Evolutionary conservation across 306 rosid species (phyloP), one percentile per base, ranked within the genome.

Genomic region (Hylodesmum podocarpum): DNA sequence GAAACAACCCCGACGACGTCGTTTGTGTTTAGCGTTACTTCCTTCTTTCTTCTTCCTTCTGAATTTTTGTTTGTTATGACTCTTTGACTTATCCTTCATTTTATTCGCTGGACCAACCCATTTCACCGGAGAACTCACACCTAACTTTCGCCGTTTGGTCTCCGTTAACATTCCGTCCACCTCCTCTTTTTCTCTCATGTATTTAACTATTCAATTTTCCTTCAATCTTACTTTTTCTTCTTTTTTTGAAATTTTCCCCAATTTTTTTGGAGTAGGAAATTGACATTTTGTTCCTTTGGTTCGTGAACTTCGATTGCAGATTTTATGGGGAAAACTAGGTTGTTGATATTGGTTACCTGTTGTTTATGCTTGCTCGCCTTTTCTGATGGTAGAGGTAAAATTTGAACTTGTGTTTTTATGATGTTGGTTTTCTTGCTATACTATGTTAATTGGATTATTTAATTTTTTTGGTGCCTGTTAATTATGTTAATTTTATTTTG

Each of bases 381-480:
- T 59, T 86, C 94, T 3, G 68, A 82, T 44, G 86, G 82, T 50
- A 86, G 96, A 89, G 96, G 97, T 93, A 77, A 76, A 53, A 12
- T 9, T 37, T 63, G 19, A 62, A 53, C 63, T 82, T 67, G 15
- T 47, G 66, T 69, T 13, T 15, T 66, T 78, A 29, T 21, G 29
- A 47, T 47, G 18, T 33, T 13, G 18, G 2, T 11, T 58, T 5
- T 36, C 10, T 57, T 8, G 19, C 3, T 70, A 11, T 40, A 1
- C 16, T 54, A 6, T 80, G 1, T 29, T 19, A 11, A n/a, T n/a
- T n/a, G n/a, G n/a, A n/a, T n/a, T n/a, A n/a, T n/a, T n/a, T n/a
- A n/a, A n/a, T n/a, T n/a, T n/a, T n/a, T n/a, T n/a, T n/a, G n/a
- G n/a, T n/a, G 47, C 43, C 1, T 37, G 9, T 4, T 29, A 46